Base-by-base conservation (phyloP, 2,329 filamentous ascomycete species). In the Colletotrichum shisoi region DNA sequence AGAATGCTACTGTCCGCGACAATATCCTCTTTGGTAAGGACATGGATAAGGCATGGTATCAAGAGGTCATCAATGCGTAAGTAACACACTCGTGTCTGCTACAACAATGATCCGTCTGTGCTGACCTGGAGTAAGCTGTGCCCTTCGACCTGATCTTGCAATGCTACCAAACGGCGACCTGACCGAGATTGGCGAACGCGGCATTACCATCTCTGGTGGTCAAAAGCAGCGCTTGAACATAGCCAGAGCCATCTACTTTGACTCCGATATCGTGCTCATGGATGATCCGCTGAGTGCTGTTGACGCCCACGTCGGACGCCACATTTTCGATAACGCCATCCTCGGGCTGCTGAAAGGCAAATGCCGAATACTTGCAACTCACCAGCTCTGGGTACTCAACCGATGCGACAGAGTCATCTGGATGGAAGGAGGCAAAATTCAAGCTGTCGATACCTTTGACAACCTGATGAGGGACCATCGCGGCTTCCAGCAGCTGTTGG, bases 161-260 rank as follows among this genome's bases (percentile, higher is more conserved):
- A 97, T 97, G 88, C 83, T 98, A n/a, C 94, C 94, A 0, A 87
- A 91, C 64, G 91, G 93, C 15, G 95, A 98, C 73, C 79, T 86
- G 72, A 99, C 94, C 0, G 94, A 98, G 76, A 97, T 98, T 74
- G 95, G 94, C 31, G 95, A 98, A 77, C 89, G 93, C 69, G 94
- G 95, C 60, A 97, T 98, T 74, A 98, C 93, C 1, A 91, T 98
- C 1, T 97, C 93, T 19, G 94, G 95, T 63, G 94, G 94, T 1
- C 94, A 98, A 78, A 97, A 97, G 78, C 94, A 97, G 77, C 88
- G 95, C 12, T 82, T 97, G 71, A 98, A 97, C 75, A 97, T 98
- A 74, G 95, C 95, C 19, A 87, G 95, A 56, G 88, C 89, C 68
- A 90, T 91, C 70, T 85, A 94, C 79, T 91, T 89, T 68, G 83